Percentiles rank a stretch among this genome's conserved stretches.
Evolutionary conservation across 441 rosid genomes (phyloP).

Genomic region (Viola pubescens): DNA sequence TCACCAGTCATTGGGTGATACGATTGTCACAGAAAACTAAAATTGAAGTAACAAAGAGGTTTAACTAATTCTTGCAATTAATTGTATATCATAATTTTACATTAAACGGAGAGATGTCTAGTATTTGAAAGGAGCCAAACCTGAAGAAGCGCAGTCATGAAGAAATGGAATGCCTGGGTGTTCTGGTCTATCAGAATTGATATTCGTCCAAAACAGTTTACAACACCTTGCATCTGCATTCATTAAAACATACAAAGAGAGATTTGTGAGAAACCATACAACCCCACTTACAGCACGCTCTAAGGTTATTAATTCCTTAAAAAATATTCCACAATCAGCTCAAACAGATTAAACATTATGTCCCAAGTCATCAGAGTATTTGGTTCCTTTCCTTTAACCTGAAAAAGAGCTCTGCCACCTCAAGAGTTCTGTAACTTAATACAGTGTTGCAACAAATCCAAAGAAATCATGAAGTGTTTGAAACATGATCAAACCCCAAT

Average conservation of each 20-base stretch:
- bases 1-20: constrained; percentile 1
- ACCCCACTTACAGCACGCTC: too few relatives aligned
- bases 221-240: constrained; percentile 90
- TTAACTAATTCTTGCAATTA: not conserved
- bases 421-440: not conserved
- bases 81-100: not conserved
- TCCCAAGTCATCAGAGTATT: not conserved
- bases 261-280: not conserved
- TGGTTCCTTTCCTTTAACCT: not conserved
- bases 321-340: not conserved
- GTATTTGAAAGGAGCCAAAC: constrained; percentile 23
- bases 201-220: constrained; percentile 81
- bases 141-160: constrained; percentile 97
- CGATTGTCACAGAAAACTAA: not conserved
- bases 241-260: not conserved
- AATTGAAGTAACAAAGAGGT: not conserved
- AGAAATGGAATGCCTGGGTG: constrained; percentile 93
- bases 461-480: too few relatives aligned
- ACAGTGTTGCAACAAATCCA: too few relatives aligned
- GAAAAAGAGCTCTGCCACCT: not conserved
- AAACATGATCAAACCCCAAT: too few relatives aligned
- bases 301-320: too few relatives aligned
- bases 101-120: not conserved
- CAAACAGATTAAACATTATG: not conserved
- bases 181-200: constrained; percentile 89